Base-by-base conservation (phyloP, 2,329 filamentous ascomycete genomes). In the Aspergillus fijiensis region DNA sequence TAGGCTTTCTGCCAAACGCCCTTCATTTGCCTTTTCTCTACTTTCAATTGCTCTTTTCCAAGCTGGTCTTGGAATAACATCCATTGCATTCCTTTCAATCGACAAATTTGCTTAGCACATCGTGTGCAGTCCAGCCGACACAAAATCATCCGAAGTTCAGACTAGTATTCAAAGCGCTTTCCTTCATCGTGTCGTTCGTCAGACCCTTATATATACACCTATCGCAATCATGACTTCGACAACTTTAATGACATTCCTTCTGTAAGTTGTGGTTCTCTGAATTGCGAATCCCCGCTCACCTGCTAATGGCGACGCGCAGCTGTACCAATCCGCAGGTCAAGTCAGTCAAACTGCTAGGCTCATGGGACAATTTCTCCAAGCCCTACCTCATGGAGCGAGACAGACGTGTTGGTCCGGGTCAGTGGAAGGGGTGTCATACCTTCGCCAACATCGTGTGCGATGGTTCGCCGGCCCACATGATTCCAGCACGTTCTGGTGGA, bases 341-440 rank as follows among this genome's bases (percentile, higher is more conserved):
- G 64, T 89, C 88, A 49, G 90, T 97, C 66, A 87, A 90, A 71
- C 84, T 97, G 50, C 83, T 95, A 68, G 94, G 94, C 63, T 96
- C 92, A 64, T 98, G 94, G 94, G 93, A 97, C 80, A 96, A 96
- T 80, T 97, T 97, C 78, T 82, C 84, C 62, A 87, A 84, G 71
- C 81, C 86, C 53, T 94, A 96, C 80, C 81, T 81, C 50, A 92
- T 98, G 87, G 87, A 94, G 74, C 86, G 87, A 68, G 94, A 98
- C 77, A 80, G 79, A 64, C 87, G 89, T 72, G 87, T 89, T 67
- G 89, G 91, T 66, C 82, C 82, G 60, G 87, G 87, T 63, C 87
- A 91, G 75, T 97, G 92, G 92, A 87, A 88, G 70, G 94, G 92
- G 49, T 96, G 92, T 74, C 90, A 95, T 79, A 86, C 86, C 42